Evolutionary conservation across 176 grass and related monocot species (phyloP).

Genomic region (Canna indica): DNA sequence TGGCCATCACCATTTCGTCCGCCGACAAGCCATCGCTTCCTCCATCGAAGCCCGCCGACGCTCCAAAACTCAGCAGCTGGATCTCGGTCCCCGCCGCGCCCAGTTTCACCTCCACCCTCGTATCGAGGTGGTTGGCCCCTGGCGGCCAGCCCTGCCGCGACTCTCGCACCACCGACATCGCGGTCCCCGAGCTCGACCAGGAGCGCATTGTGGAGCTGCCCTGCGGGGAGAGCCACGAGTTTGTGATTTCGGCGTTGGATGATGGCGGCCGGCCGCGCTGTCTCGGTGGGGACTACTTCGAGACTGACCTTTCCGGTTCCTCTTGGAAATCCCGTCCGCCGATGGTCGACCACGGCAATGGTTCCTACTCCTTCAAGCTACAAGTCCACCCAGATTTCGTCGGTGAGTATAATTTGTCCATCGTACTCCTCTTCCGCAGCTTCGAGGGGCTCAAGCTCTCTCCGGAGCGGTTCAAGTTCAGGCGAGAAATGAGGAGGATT

Average conservation of each 20-base stretch:
- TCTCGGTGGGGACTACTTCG: constrained; percentile 92
- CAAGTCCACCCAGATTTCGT: constrained; percentile 59
- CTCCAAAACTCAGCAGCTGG: constrained; percentile 16
- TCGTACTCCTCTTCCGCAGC: constrained; percentile 86
- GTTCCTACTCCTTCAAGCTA: constrained; percentile 77
- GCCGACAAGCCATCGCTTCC: not conserved
- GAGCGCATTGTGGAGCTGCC: constrained; percentile 17
- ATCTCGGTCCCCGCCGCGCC: constrained; percentile 36
- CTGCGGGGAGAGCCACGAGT: constrained; percentile 44
- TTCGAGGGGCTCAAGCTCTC: constrained; percentile 93
- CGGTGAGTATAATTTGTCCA: constrained; percentile 47
- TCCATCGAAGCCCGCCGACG: not conserved
- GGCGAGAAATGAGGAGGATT: constrained; percentile 42
- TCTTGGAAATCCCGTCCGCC: constrained; percentile 81
- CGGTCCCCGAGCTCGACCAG: constrained; percentile 32
- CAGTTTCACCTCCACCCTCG: constrained; percentile 71
- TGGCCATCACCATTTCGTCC: not conserved
- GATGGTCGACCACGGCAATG: constrained; percentile 60
- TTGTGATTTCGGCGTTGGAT: constrained; percentile 62
- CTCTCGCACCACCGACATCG: constrained; percentile 56
- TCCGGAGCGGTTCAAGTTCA: constrained; percentile 56
- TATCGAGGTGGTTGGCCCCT: constrained; percentile 53
- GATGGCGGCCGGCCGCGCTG: constrained; percentile 41
- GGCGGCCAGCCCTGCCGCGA: constrained; percentile 55
- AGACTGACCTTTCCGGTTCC: constrained; percentile 61